These are phyloP conservation scores for Aspergillus oerlinghausenensis DNA, from an alignment of 2,329 filamentous ascomycete species.

Conservation along the genomic window DNA sequence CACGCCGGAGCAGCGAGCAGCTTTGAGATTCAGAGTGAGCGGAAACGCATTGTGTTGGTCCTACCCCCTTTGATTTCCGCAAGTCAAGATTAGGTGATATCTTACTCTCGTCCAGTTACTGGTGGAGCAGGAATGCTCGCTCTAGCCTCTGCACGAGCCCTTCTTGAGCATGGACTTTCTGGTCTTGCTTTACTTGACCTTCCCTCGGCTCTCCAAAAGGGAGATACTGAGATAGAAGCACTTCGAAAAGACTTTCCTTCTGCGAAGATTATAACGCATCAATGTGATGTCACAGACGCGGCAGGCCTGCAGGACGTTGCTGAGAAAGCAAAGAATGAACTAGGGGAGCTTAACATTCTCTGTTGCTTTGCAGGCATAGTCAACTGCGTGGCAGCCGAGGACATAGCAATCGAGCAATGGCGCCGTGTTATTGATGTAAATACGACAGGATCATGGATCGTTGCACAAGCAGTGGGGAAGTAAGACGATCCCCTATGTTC, in stretches of 20 bases:
- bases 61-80: not conserved
- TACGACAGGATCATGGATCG: slow-evolving; percentile 64
- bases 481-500: slow-evolving; percentile 16
- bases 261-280: slow-evolving; percentile 47
- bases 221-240: slow-evolving; percentile 38
- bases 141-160: slow-evolving; percentile 53
- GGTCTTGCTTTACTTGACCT: slow-evolving; percentile 60
- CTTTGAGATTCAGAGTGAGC: slow-evolving; percentile 25
- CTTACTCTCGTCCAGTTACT: slow-evolving; percentile 47
- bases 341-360: slow-evolving; percentile 53
- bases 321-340: slow-evolving; percentile 14
- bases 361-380: slow-evolving; percentile 67
- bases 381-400: slow-evolving; percentile 55
- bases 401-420: slow-evolving; percentile 57
- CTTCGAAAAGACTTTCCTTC: slow-evolving; percentile 53
- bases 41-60: slow-evolving; percentile 28
- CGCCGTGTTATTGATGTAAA: slow-evolving; percentile 66
- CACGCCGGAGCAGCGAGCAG: slow-evolving; percentile 22
- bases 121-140: slow-evolving; percentile 63
- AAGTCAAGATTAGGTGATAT: not conserved
- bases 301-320: slow-evolving; percentile 15
- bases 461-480: slow-evolving; percentile 59
- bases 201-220: slow-evolving; percentile 37
- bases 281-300: slow-evolving; percentile 58
- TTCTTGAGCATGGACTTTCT: slow-evolving; percentile 63